Evolutionary conservation across 2,329 filamentous ascomycete species (phyloP).

Genomic region (Zasmidium citrigriseum): DNA sequence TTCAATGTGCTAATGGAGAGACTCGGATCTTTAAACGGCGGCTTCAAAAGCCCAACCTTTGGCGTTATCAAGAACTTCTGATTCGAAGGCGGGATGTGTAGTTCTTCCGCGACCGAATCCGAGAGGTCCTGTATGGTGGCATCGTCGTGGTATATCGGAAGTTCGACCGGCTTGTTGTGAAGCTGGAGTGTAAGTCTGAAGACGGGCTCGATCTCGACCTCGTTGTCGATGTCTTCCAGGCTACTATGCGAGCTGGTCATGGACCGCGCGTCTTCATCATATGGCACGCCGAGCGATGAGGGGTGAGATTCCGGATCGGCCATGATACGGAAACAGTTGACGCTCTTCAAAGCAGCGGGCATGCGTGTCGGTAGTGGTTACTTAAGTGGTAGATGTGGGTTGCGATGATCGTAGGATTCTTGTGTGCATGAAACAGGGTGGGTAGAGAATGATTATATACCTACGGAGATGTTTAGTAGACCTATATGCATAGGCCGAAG

Average conservation of each 20-base stretch:
- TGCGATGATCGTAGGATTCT: not conserved
- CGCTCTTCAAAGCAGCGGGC: conserved; percentile 2
- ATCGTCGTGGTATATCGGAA: conserved; percentile 47
- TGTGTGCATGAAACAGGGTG: not conserved
- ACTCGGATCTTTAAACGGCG: conserved; percentile 62
- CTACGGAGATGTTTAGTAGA: not conserved
- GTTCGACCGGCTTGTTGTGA: conserved; percentile 53
- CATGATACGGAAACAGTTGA: conserved; percentile 1
- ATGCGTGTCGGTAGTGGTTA: not conserved
- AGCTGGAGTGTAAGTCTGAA: conserved; percentile 55
- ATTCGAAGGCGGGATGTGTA: conserved; percentile 63
- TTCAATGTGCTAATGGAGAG: conserved; percentile 53
- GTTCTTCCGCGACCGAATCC: conserved; percentile 54
- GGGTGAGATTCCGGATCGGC: not conserved
- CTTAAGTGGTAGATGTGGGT: not conserved
- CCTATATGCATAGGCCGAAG: not conserved
- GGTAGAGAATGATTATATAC: not conserved
- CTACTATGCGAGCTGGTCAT: conserved; percentile 14
- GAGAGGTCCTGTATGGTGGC: conserved; percentile 63
- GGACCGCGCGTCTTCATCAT: conserved; percentile 9
- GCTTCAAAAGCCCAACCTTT: conserved; percentile 65
- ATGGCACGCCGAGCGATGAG: conserved; percentile 1
- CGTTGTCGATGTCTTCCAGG: conserved; percentile 18
- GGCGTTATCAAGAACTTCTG: conserved; percentile 69
- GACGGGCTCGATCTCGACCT: conserved; percentile 20